Conservation (phyloP, 2,329 filamentous ascomycete species). For the Phaeosphaeriaceae sp. region DNA sequence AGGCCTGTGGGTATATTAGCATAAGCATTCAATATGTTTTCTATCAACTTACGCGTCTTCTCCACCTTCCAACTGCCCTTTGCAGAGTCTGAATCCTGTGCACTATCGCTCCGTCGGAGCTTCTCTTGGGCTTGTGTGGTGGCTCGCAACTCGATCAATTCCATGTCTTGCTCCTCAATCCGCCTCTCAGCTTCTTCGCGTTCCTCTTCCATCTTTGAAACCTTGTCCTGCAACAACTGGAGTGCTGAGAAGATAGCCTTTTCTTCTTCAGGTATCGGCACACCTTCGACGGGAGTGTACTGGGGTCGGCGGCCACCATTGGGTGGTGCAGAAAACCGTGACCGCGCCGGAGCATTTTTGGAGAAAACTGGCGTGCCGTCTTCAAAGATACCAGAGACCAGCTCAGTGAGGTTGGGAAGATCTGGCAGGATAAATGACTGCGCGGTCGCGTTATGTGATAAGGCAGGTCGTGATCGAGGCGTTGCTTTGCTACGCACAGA, state of each 20-base stretch:
- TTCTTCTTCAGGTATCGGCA: conserved; percentile 66
- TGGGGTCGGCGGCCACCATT: conserved; percentile 36
- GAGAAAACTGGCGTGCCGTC: conserved; percentile 64
- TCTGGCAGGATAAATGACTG: conserved; percentile 68
- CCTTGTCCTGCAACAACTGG: conserved; percentile 63
- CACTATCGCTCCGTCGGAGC: conserved; percentile 54
- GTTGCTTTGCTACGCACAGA: conserved; percentile 25
- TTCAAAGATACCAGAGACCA: conserved; percentile 64
- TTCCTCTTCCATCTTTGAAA: conserved; percentile 62
- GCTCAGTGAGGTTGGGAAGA: conserved; percentile 65
- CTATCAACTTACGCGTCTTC: conserved; percentile 60
- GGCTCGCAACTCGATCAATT: conserved; percentile 58
- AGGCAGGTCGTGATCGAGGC: conserved; percentile 45
- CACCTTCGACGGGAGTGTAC: conserved; percentile 58
- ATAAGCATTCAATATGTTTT: neutral
- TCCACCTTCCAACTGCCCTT: conserved; percentile 52
- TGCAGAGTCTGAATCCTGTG: conserved; percentile 56
- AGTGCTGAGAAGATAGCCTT: conserved; percentile 68
- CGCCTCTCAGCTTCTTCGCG: conserved; percentile 58
- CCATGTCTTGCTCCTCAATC: conserved; percentile 59
- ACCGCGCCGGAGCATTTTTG: conserved; percentile 57
- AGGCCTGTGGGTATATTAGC: conserved; percentile 54
- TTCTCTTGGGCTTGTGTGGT: conserved; percentile 53
- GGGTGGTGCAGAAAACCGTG: conserved; percentile 60
- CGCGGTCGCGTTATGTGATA: conserved; percentile 57